These are phyloP conservation scores for Termitomyces sp. DNA, from an alignment of 768 basidiomycete genomes.

Conservation along the genomic window DNA sequence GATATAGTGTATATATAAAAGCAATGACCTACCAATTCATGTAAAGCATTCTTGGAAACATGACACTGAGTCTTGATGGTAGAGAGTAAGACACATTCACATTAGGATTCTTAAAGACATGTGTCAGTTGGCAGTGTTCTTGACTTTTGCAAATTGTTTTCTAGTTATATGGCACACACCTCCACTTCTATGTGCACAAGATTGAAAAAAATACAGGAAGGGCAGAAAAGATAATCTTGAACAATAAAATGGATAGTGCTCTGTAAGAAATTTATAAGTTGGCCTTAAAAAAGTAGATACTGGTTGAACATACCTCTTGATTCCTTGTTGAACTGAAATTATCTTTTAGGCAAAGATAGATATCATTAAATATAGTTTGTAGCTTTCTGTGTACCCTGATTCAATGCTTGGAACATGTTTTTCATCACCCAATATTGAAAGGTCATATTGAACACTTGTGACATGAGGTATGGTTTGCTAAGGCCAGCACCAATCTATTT, in stretches of 20 bases:
- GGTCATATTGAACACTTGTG: background rate
- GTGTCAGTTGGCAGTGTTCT: background rate
- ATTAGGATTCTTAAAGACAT: background rate
- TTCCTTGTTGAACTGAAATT: too few species aligned
- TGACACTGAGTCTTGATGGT: conserved; percentile 1
- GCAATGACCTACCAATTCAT: background rate
- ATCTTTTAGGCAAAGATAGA: too few species aligned
- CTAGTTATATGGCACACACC: too few species aligned
- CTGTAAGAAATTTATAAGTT: too few species aligned
- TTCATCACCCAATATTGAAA: background rate
- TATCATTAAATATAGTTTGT: background rate
- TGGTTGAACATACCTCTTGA: too few species aligned
- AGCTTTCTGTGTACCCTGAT: background rate
- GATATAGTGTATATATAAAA: background rate
- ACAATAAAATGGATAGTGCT: too few species aligned
- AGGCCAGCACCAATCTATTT: background rate
- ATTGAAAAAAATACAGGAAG: too few species aligned
- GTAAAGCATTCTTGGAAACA: background rate
- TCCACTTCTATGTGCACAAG: too few species aligned
- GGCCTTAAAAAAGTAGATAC: too few species aligned
- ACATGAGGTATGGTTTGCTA: background rate
- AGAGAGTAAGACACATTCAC: background rate
- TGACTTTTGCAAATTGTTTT: too few species aligned
- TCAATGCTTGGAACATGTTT: background rate
- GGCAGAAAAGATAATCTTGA: too few species aligned